A percentile compares a stretch with the other conserved stretches of the same genome.
phyloP scores from a whole-genome alignment of 2,329 filamentous ascomycete species.

The Sarocladiaceae sp. region DNA sequence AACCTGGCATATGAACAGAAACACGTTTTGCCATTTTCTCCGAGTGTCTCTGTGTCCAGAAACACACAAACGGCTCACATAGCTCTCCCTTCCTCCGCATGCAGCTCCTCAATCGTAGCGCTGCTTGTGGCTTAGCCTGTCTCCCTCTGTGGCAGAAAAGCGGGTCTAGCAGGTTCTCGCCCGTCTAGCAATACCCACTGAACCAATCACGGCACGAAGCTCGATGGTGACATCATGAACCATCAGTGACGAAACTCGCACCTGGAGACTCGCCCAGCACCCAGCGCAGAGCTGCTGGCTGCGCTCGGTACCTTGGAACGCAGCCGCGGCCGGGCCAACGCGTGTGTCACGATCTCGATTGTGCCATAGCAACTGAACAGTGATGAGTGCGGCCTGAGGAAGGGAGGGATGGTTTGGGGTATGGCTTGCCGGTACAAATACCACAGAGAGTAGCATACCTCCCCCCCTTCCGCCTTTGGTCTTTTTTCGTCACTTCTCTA shows the following conservation, averaged over 20 bases:
- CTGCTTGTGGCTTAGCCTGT: conserved; percentile 7
- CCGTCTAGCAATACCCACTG: background rate
- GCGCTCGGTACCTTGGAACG: conserved; percentile 2
- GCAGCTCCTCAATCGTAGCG: background rate
- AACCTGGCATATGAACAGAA: no score
- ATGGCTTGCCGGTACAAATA: conserved; percentile 7
- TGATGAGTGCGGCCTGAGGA: conserved; percentile 3
- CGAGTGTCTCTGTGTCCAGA: no score
- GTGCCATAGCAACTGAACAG: no score
- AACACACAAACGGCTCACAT: no score
- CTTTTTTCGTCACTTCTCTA: conserved; percentile 4
- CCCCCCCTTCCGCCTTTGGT: conserved; percentile 8
- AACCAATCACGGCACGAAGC: conserved; percentile 3
- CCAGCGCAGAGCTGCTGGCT: background rate
- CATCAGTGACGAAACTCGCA: conserved; percentile 4
- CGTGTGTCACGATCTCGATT: conserved; percentile 10
- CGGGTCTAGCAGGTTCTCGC: conserved; percentile 4
- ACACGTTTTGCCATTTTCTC: background rate
- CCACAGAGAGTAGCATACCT: background rate
- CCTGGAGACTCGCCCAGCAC: background rate
- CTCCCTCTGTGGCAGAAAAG: conserved; percentile 8
- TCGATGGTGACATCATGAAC: conserved; percentile 20
- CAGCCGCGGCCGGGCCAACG: conserved; percentile 5
- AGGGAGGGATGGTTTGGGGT: background rate
- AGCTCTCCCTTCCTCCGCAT: no score